Percentiles rank a stretch among this genome's conserved stretches.
Conservation (phyloP, 805 yeast genomes). For the Nakazawaea holstii region DNA sequence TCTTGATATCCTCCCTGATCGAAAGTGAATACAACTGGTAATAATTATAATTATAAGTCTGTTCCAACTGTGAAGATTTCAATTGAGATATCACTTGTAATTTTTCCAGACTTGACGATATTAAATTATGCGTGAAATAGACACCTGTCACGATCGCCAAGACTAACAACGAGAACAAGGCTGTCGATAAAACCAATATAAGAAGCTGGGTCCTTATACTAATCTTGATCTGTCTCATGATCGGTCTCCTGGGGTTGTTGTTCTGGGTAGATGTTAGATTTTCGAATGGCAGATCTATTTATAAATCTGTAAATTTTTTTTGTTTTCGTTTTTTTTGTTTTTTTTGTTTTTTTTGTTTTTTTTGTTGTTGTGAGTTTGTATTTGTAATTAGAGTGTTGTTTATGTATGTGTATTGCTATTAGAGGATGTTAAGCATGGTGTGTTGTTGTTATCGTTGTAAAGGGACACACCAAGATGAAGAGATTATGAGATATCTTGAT, state of each 20-base stretch:
- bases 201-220: slow-evolving; percentile 76
- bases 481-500: no score
- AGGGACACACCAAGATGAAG: no score
- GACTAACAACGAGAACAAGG: slow-evolving; percentile 63
- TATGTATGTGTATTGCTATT: no score
- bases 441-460: no score
- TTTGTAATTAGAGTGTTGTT: no score
- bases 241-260: neutral
- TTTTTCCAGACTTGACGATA: slow-evolving; percentile 61
- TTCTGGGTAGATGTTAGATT: neutral
- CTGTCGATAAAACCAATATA: slow-evolving; percentile 61
- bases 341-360: no score
- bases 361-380: no score
- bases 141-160: slow-evolving; percentile 73
- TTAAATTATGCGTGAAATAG: slow-evolving; percentile 61
- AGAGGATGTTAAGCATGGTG: no score
- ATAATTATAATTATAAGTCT: slow-evolving; percentile 54
- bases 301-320: no score
- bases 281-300: no score
- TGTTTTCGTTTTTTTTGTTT: no score
- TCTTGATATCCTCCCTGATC: slow-evolving; percentile 53
- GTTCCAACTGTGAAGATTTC: slow-evolving; percentile 74
- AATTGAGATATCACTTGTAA: slow-evolving; percentile 74
- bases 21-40: slow-evolving; percentile 68
- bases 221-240: slow-evolving; percentile 32